These are phyloP conservation scores for Cryphonectria radicalis DNA, from an alignment of 2,329 filamentous ascomycete genomes.

Conservation along the genomic window DNA sequence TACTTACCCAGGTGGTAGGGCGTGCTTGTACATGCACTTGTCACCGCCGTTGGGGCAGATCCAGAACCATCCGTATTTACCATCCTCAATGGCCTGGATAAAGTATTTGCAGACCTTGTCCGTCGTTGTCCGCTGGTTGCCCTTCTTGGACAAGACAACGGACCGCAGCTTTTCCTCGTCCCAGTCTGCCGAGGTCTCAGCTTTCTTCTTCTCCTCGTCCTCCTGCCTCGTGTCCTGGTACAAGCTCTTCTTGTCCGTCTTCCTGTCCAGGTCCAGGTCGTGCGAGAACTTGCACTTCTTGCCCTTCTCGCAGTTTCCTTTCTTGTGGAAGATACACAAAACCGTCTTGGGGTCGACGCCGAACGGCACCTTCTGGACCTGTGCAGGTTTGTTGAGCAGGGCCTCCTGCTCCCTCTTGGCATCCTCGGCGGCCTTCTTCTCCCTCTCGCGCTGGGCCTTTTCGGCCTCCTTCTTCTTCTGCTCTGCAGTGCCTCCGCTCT, in stretches of 20 bases:
- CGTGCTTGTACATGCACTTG: slow-evolving; percentile 98
- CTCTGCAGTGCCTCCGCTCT: slow-evolving; percentile 78
- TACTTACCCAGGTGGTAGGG: slow-evolving; percentile 87
- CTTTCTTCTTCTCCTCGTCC: slow-evolving; percentile 79
- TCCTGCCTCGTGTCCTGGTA: slow-evolving; percentile 82
- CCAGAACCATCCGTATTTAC: slow-evolving; percentile 99
- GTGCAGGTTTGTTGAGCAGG: slow-evolving; percentile 87
- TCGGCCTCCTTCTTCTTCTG: slow-evolving; percentile 80
- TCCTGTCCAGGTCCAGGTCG: slow-evolving; percentile 85
- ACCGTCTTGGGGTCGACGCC: slow-evolving; percentile 98
- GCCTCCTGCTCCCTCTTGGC: slow-evolving; percentile 80
- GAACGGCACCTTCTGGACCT: slow-evolving; percentile 97
- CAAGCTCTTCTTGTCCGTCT: slow-evolving; percentile 87
- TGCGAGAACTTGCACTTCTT: slow-evolving; percentile 98
- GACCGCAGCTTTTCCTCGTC: slow-evolving; percentile 93
- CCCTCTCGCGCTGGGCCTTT: slow-evolving; percentile 72
- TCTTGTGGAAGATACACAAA: slow-evolving; percentile 95
- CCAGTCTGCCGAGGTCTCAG: slow-evolving; percentile 94
- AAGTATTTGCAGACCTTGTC: slow-evolving; percentile 99
- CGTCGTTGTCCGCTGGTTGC: slow-evolving; percentile 91
- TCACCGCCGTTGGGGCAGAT: slow-evolving; percentile 93
- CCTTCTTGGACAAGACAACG: slow-evolving; percentile 94
- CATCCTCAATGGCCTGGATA: slow-evolving; percentile 94
- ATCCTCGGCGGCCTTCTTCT: slow-evolving; percentile 88
- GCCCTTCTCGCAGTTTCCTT: slow-evolving; percentile 95